Evolutionary conservation across 2,329 filamentous ascomycete species (phyloP).

Genomic region (Sarocladium kiliense): DNA sequence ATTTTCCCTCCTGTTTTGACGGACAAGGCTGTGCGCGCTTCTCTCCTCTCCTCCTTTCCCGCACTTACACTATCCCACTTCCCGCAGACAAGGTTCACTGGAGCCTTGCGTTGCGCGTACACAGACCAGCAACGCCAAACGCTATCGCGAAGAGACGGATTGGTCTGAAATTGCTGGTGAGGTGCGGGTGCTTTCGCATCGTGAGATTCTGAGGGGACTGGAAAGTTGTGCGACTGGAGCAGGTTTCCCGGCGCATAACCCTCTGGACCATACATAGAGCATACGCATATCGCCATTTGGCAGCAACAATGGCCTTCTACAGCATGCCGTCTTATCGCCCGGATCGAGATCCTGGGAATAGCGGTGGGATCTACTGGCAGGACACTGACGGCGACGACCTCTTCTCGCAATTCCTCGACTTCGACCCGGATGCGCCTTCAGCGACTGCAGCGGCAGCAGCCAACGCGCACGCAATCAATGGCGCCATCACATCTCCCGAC

Average conservation of each 20-base stretch:
- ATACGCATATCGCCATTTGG: background rate
- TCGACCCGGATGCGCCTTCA: conserved; percentile 6
- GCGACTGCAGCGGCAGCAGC: background rate
- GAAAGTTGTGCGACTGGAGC: no score
- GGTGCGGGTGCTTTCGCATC: background rate
- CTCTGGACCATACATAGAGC: background rate
- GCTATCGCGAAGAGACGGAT: background rate
- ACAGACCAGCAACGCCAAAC: background rate
- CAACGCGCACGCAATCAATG: background rate
- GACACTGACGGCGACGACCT: conserved; percentile 7
- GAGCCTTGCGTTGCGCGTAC: background rate
- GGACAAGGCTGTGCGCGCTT: background rate
- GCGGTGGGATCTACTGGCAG: background rate
- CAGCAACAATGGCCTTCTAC: conserved; percentile 3
- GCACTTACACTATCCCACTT: background rate
- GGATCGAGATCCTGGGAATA: background rate
- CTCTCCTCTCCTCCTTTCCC: background rate
- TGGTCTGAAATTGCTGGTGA: background rate
- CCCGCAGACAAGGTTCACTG: background rate
- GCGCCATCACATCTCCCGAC: background rate
- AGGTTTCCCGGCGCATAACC: background rate
- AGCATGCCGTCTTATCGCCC: conserved; percentile 5
- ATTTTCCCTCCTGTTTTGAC: background rate
- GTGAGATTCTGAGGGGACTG: background rate
- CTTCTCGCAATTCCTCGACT: conserved; percentile 9